Percentiles rank a stretch among this genome's conserved stretches.
Conservation (phyloP, 768 basidiomycete genomes). For the Termitomyces sp. region DNA sequence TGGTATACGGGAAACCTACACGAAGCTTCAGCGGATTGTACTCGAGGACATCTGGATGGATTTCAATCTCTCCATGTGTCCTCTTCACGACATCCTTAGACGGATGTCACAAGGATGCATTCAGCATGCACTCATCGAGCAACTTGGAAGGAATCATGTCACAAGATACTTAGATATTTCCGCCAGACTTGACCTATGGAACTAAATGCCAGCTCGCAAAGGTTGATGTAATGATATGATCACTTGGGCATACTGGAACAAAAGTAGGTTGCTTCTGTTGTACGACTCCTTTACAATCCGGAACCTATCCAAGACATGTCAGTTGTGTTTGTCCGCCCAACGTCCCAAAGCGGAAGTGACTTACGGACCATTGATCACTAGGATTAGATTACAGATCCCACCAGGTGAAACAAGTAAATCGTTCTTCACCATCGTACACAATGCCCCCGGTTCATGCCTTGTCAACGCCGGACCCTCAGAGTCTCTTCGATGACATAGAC, state of each 20-base stretch:
- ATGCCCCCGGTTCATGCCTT: constrained; percentile 41
- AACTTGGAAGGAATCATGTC: not conserved
- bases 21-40: not conserved
- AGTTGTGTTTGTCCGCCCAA: not conserved
- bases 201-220: not conserved
- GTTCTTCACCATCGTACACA: constrained; percentile 13
- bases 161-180: not conserved
- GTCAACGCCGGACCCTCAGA: constrained; percentile 36
- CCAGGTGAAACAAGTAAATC: not conserved
- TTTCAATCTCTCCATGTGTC: not conserved
- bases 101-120: not conserved
- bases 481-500: constrained; percentile 59
- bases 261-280: not conserved
- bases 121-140: not conserved
- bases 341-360: constrained; percentile 30
- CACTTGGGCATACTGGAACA: not conserved
- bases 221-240: not conserved
- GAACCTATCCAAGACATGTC: not conserved
- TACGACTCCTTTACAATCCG: not conserved
- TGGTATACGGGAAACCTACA: not conserved
- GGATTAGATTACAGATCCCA: not conserved
- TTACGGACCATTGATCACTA: constrained; percentile 8
- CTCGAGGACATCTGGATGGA: not conserved
- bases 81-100: not conserved
- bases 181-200: not conserved